Evolutionary conservation across 2,329 filamentous ascomycete genomes (phyloP).

Genomic region (Fusarium avenaceum): DNA sequence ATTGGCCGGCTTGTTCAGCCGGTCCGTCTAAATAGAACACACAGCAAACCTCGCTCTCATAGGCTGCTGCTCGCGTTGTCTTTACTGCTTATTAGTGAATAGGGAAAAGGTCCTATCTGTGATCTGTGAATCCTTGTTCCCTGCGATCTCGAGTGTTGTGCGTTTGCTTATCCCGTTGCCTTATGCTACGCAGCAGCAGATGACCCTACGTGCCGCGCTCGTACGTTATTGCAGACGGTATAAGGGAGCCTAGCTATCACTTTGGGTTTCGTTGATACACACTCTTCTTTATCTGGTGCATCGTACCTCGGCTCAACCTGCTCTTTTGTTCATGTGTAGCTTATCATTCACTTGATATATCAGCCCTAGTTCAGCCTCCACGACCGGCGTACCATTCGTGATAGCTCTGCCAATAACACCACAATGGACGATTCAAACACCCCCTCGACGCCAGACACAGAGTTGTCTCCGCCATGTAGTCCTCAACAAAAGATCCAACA

Average conservation of each 20-base stretch:
- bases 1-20: slow-evolving; percentile 24
- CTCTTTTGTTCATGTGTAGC: neutral
- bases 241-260: slow-evolving; percentile 20
- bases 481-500: slow-evolving; percentile 55
- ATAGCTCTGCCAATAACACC: neutral
- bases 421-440: slow-evolving; percentile 46
- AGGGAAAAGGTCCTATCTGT: slow-evolving; percentile 19
- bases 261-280: slow-evolving; percentile 1
- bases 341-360: slow-evolving; percentile 5
- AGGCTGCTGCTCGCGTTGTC: slow-evolving; percentile 7
- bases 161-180: slow-evolving; percentile 9
- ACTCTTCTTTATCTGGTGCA: slow-evolving; percentile 7
- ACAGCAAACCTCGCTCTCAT: slow-evolving; percentile 6
- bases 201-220: slow-evolving; percentile 30
- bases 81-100: slow-evolving; percentile 17
- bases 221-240: slow-evolving; percentile 20
- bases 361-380: slow-evolving; percentile 7
- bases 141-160: slow-evolving; percentile 13
- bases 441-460: slow-evolving; percentile 63
- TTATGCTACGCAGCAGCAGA: slow-evolving; percentile 24
- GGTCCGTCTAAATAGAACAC: slow-evolving; percentile 21
- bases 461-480: slow-evolving; percentile 62
- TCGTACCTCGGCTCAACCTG: slow-evolving; percentile 19
- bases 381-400: neutral
- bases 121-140: slow-evolving; percentile 35